These are phyloP conservation scores for Gossypium australe DNA, from an alignment of 345 rosid genomes.

Conservation along the genomic window DNA sequence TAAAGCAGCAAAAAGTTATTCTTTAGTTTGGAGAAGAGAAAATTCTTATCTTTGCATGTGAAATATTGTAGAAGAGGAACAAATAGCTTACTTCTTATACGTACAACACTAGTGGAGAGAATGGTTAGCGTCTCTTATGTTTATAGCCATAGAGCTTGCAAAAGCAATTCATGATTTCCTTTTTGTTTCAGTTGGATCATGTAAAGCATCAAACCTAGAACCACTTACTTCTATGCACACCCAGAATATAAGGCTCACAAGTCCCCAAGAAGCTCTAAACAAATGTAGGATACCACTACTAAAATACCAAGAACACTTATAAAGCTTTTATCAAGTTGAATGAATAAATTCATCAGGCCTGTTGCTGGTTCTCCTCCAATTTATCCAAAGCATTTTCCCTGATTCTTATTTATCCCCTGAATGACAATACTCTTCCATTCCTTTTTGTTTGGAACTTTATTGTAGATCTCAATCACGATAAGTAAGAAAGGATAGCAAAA, in stretches of 20 bases:
- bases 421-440: background rate
- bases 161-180: background rate
- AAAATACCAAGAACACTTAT: background rate
- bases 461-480: background rate
- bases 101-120: background rate
- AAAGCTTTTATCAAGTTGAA: background rate
- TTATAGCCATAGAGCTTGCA: background rate
- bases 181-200: background rate
- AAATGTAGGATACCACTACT: background rate
- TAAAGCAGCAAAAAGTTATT: background rate
- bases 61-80: background rate
- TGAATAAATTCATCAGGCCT: background rate
- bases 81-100: background rate
- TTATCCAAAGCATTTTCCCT: background rate
- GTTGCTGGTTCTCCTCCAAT: background rate
- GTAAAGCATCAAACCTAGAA: background rate
- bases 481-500: background rate
- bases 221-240: background rate
- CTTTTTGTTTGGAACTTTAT: background rate
- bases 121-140: background rate
- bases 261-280: background rate
- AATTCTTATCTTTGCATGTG: background rate
- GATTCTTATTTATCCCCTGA: background rate
- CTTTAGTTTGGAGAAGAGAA: background rate
- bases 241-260: background rate